Base-by-base conservation (phyloP, 257 asterid genomes). In the Solanum pennellii region DNA sequence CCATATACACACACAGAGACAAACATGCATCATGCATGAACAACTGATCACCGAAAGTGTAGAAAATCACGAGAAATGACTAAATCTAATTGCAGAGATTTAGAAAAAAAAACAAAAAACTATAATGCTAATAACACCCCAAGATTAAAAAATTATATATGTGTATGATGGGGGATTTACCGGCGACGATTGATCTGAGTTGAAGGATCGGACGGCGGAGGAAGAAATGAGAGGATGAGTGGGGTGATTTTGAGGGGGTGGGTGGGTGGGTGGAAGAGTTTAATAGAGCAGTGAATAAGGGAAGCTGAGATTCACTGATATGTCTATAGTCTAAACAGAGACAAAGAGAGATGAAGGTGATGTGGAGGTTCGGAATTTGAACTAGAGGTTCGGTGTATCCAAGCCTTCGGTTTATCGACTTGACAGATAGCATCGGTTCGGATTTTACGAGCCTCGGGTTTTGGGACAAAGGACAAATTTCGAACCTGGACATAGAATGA, bases 401-500 rank as follows among this genome's bases (percentile, higher is more conserved):
- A n/a, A 85, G 89, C 95, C 95, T 94, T 39, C 88, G 88, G 84
- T 87, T 44, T 47, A 1, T 49, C 44, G 69, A 27, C 44, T 80
- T 18, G 27, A 49, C 69, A 80, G 44, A 16, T 18, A 16, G 69
- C 42, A 11, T 47, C 75, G 95, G 89, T 56, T 89, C 89, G 92
- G 92, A 69, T 2, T 31, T 2, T 66, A 87, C 92, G 89, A 91
- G 90, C 94, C 96, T 94, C 44, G 93, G 89, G 88, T 86, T 49
- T 56, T 37, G 94, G 93, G 18, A 90, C 91, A 29, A 82, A 87
- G 47, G 97, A 93, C 98, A 93, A 93, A 88, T 86, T 93, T 89
- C 95, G 92, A 93, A 90, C 92, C 95, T 89, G 92, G 35, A 52
- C 88, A 88, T 89, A 92, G 90, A 79, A 80, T 86, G 89, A 88